Evolutionary conservation across 2,329 filamentous ascomycete species (phyloP).

Genomic region (Exophiala lecanii-corni): DNA sequence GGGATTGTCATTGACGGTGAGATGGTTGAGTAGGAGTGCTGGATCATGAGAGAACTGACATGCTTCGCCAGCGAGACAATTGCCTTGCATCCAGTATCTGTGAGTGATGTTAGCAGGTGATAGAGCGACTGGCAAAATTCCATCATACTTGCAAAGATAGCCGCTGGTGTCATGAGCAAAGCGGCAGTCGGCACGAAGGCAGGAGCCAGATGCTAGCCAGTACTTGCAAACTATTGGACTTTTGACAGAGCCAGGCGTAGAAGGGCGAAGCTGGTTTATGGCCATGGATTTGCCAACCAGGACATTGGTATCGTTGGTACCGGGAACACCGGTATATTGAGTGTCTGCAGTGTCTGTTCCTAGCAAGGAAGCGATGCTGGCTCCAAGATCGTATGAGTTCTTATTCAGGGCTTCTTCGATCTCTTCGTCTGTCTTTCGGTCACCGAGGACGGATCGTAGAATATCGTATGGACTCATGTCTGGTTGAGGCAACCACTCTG

Average conservation of each 20-base stretch:
- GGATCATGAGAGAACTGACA: constrained; percentile 98
- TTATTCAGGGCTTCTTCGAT: constrained; percentile 84
- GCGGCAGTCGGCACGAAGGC: constrained; percentile 88
- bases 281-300: constrained; percentile 88
- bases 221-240: constrained; percentile 95
- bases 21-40: constrained; percentile 67
- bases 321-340: constrained; percentile 41
- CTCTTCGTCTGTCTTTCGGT: constrained; percentile 85
- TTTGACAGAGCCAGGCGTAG: constrained; percentile 73
- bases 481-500: constrained; percentile 71
- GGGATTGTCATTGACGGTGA: constrained; percentile 62
- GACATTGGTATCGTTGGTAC: constrained; percentile 57
- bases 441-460: constrained; percentile 87
- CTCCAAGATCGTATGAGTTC: constrained; percentile 89
- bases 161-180: constrained; percentile 96
- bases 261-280: constrained; percentile 64
- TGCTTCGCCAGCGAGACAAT: constrained; percentile 86
- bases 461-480: constrained; percentile 99
- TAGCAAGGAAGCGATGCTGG: constrained; percentile 85
- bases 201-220: constrained; percentile 91
- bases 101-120: no score
- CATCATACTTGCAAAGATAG: constrained; percentile 92
- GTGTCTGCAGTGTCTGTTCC: constrained; percentile 44
- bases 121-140: no score
- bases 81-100: constrained; percentile 94